Base-by-base conservation (phyloP, 148 eudicot species). In the Amaranthus hypochondriacus region DNA sequence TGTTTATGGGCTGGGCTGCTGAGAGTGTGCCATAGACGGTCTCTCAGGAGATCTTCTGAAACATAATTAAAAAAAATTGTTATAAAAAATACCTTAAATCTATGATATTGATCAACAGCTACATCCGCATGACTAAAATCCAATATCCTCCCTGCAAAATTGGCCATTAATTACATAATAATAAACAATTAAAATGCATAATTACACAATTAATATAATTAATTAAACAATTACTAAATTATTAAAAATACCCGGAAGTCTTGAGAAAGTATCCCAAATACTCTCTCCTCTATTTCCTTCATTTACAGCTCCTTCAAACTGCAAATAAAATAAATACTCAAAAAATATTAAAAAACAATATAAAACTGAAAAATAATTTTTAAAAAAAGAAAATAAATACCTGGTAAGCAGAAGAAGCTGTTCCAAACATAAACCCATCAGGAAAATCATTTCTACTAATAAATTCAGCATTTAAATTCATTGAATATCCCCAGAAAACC, bases 371-470 rank as follows among this genome's bases (percentile, higher is more conserved):
- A 39, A 4, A 14, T 3, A 9, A 28, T 28, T 28, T 28, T 28
- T 28, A 28, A 3, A n/a, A 14, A 18, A 15, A 60, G 13, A 11
- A 49, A 9, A 48, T 6, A 5, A 6, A 3, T 70, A 90, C 98
- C 97, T 94, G 98, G 61, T 66, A 92, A 73, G 98, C 98, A 43
- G 98, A 94, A 76, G 98, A 91, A 75, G 97, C 98, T 55, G 97
- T 94, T 55, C 98, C 98, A 51, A 94, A 94, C 57, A 82, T 78
- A 77, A 94, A 94, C 54, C 87, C 96, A 66, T 84, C 49, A 46
- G 96, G 96, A 69, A 94, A 94, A 86, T 88, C 86, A 14, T 58
- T 71, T 79, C 92, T 67, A 85, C 84, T 78, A 39, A 66, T 66
- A n/a, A 85, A 80, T 9, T 74, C 54, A 61, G 53, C n/a, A 9